These are phyloP conservation scores for Chaetomium strumarium DNA, from an alignment of 2,329 filamentous ascomycete genomes.

Conservation along the genomic window DNA sequence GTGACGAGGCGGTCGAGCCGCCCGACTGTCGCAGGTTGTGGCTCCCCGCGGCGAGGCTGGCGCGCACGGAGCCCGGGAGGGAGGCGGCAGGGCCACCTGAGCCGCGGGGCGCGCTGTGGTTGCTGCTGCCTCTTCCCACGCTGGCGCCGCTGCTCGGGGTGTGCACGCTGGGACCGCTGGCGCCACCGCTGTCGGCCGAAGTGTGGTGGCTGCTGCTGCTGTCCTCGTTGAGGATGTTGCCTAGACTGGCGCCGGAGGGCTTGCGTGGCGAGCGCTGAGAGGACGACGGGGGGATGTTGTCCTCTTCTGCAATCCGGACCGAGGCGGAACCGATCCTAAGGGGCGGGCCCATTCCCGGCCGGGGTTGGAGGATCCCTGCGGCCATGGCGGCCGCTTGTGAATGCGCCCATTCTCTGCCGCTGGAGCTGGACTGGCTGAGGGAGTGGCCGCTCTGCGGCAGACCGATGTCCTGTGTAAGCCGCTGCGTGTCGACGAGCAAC, in stretches of 20 bases:
- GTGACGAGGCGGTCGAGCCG: slow-evolving; percentile 36
- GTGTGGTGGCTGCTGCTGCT: slow-evolving; percentile 22
- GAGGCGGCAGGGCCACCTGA: background rate
- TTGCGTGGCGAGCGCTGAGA: slow-evolving; percentile 33
- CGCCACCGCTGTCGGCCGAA: slow-evolving; percentile 4
- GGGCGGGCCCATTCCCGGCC: slow-evolving; percentile 10
- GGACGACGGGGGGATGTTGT: slow-evolving; percentile 35
- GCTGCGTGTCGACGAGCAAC: slow-evolving; percentile 43
- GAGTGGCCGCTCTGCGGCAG: slow-evolving; percentile 18
- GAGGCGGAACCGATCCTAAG: background rate
- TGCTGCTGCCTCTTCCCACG: slow-evolving; percentile 26
- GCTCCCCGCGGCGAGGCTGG: background rate
- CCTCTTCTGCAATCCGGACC: slow-evolving; percentile 11
- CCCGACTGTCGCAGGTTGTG: slow-evolving; percentile 27
- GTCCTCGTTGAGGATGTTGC: slow-evolving; percentile 40
- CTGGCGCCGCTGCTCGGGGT: slow-evolving; percentile 13
- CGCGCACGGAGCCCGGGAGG: background rate
- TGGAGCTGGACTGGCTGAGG: slow-evolving; percentile 43
- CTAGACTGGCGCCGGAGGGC: slow-evolving; percentile 32
- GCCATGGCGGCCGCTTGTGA: slow-evolving; percentile 52
- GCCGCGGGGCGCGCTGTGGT: slow-evolving; percentile 5
- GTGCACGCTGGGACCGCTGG: background rate
- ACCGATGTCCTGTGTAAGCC: slow-evolving; percentile 43
- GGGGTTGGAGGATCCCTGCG: slow-evolving; percentile 27
- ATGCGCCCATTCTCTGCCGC: slow-evolving; percentile 51